Base-by-base conservation (phyloP, 192 early-diverging fungal genomes). In the Coemansia sp. region DNA sequence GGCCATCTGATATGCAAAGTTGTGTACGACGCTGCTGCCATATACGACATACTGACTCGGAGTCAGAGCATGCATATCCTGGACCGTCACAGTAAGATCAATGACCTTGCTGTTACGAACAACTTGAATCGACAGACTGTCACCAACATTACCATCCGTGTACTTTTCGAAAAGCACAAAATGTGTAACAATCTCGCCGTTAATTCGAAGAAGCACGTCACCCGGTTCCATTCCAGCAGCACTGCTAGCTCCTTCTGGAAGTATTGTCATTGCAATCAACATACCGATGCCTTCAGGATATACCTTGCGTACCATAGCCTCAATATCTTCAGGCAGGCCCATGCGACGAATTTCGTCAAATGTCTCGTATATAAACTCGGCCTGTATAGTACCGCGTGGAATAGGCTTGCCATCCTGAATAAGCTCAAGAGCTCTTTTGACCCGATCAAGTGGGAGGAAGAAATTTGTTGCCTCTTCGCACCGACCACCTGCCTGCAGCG, bases 11-110 rank as follows among this genome's bases (percentile, higher is more conserved):
- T 88, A 91, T 8, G 87, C 87, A 23, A 92, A 65, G 45, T 89
- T 80, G 62, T 91, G 81, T 17, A 91, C 81, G 48, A 88, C 84
- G 27, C 83, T 88, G 45, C 93, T 93, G 48, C 94, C 94, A 40
- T 93, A 84, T 53, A 92, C 87, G 1, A 96, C 84, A 72, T 88
- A 91, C 27, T 86, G 79, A 57, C 90, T 84, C 1, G 94, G 93
- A 5, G 93, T 93, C 30, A 91, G 84, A 3, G 76, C 73, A 57
- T 89, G 87, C 53, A 92, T 66, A 61, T 92, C 86, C 64, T 92
- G 83, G 2, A 89, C 85, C 12, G 48, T 37, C 9, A 85, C 58
- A n/a, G 65, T 57, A 19, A 85, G 53, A 8, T 79, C 73, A 24
- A 74, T 50, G 10, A 73, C 46, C 46, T 80, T 71, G 24, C 82